These are phyloP conservation scores for Exophiala sp. DNA, from an alignment of 2,329 filamentous ascomycete genomes.

Conservation along the genomic window DNA sequence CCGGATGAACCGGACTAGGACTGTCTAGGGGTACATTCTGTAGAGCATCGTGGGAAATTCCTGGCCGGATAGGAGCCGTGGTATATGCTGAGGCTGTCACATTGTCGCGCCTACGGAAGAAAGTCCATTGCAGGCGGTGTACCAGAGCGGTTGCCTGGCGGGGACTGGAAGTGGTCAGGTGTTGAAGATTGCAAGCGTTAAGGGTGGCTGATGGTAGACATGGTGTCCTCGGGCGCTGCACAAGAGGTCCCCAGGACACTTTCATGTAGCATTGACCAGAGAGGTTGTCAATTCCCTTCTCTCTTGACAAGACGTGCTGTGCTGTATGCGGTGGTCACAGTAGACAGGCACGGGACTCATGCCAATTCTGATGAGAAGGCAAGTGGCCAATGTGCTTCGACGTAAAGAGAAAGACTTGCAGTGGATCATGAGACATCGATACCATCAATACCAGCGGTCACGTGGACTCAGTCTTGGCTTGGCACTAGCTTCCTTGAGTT, in stretches of 20 bases:
- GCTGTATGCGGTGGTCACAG: too few species aligned
- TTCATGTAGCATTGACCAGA: constrained; percentile 17
- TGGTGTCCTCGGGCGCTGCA: constrained; percentile 11
- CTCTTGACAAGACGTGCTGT: background rate
- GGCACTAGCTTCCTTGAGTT: constrained; percentile 7
- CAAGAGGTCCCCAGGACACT: constrained; percentile 17
- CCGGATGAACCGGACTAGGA: background rate
- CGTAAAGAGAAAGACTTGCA: background rate
- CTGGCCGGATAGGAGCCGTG: background rate
- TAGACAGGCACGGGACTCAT: background rate
- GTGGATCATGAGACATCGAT: constrained; percentile 17
- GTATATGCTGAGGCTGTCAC: constrained; percentile 1
- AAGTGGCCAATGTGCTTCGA: background rate
- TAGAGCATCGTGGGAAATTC: background rate
- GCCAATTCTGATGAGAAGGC: background rate
- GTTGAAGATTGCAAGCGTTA: background rate
- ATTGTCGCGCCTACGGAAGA: background rate
- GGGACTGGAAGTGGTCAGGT: background rate
- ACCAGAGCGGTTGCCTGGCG: too few species aligned
- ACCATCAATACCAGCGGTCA: constrained; percentile 7
- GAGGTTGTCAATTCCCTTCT: background rate
- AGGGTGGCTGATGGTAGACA: background rate
- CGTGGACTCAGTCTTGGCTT: constrained; percentile 10
- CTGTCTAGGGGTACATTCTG: background rate
- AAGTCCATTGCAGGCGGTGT: background rate